phyloP scores from a whole-genome alignment of 2,329 filamentous ascomycete genomes.

The Diaporthe nobilis region DNA sequence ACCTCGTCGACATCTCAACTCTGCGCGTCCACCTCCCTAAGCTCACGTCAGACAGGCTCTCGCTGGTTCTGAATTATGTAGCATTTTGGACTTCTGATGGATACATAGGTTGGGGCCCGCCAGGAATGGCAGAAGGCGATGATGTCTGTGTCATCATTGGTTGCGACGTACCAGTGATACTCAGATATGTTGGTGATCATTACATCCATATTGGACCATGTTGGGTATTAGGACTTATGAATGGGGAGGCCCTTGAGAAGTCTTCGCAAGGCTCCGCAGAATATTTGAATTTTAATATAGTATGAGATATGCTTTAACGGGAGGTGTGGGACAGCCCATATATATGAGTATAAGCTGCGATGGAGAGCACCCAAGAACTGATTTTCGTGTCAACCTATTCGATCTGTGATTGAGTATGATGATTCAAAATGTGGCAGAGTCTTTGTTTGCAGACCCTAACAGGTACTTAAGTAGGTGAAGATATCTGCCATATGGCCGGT shows the following conservation, averaged over 20 bases:
- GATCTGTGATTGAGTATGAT: too few species aligned
- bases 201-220: constrained; percentile 15
- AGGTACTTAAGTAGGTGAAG: too few species aligned
- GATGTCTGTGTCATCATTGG: constrained; percentile 2
- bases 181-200: background rate
- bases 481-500: too few species aligned
- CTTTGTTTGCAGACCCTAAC: too few species aligned
- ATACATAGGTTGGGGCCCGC: constrained; percentile 9
- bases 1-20: background rate
- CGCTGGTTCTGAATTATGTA: constrained; percentile 8
- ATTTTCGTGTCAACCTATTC: background rate
- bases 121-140: background rate
- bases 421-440: too few species aligned
- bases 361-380: background rate
- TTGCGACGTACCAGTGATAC: constrained; percentile 12
- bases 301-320: background rate
- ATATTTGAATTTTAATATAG: background rate
- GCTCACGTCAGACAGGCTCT: constrained; percentile 13
- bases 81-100: constrained; percentile 23
- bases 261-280: too few species aligned
- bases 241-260: background rate
- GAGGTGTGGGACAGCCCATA: background rate
- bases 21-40: background rate
- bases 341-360: background rate
- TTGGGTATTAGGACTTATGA: constrained; percentile 16